Percentiles rank a stretch among this genome's conserved stretches.
Evolutionary conservation across 352 stramenopile genomes (phyloP).

Genomic region (Thalassiosira exigua): DNA sequence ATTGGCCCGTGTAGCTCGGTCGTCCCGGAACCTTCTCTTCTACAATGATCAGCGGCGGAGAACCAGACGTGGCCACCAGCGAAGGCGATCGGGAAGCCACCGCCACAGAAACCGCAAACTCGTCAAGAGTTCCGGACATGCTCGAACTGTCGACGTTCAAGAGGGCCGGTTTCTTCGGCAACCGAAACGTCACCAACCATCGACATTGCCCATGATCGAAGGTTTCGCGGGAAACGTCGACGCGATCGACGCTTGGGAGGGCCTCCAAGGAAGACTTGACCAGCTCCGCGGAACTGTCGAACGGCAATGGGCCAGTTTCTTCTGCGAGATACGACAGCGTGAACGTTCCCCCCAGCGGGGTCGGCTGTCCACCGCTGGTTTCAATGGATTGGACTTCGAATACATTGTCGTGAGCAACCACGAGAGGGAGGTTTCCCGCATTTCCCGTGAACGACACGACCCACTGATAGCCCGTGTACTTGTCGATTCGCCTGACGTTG

Average conservation of each 20-base stretch:
- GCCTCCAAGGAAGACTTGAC: slow-evolving; percentile 91
- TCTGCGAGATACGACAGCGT: slow-evolving; percentile 88
- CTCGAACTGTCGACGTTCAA: slow-evolving; percentile 78
- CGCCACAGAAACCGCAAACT: slow-evolving; percentile 73
- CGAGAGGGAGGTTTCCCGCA: slow-evolving; percentile 91
- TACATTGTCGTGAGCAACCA: slow-evolving; percentile 88
- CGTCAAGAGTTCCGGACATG: slow-evolving; percentile 75
- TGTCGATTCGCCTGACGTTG: slow-evolving; percentile 73
- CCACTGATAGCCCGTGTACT: slow-evolving; percentile 89
- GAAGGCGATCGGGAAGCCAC: slow-evolving; percentile 39
- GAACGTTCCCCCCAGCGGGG: slow-evolving; percentile 91
- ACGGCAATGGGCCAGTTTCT: slow-evolving; percentile 86
- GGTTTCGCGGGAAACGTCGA: slow-evolving; percentile 87
- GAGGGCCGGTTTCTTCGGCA: slow-evolving; percentile 80
- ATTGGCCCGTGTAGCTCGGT: slow-evolving; percentile 92
- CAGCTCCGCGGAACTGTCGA: slow-evolving; percentile 87
- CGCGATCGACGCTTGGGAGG: slow-evolving; percentile 87
- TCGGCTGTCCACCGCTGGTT: slow-evolving; percentile 91
- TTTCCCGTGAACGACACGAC: slow-evolving; percentile 95
- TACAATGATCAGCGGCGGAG: slow-evolving; percentile 76
- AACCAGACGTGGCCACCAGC: slow-evolving; percentile 82
- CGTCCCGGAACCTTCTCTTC: slow-evolving; percentile 92
- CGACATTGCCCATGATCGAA: slow-evolving; percentile 88
- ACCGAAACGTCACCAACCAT: slow-evolving; percentile 94
- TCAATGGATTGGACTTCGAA: slow-evolving; percentile 94